Base-by-base conservation (phyloP, 2,329 filamentous ascomycete species). In the Arthrobotrys sinensis region DNA sequence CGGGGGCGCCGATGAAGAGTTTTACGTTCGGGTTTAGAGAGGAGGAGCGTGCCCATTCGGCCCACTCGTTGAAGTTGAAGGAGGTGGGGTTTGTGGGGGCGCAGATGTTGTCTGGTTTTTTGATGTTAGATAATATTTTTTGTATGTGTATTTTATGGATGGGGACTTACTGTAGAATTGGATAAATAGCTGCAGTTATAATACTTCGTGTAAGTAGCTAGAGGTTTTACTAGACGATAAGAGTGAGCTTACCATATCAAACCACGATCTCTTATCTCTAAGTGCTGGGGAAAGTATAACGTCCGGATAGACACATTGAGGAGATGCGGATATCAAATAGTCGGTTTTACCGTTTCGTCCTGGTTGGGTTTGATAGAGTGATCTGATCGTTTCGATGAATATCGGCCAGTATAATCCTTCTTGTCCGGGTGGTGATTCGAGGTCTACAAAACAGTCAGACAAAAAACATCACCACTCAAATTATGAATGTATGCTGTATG, bases 271-370 rank as follows among this genome's bases (percentile, higher is more conserved):
- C 34, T 75, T 75, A 14, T 75, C 40, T 19, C 24, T 52, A 4
- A 75, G 69, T 10, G 66, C 63, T 4, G 64, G 64, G 16, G 68
- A 79, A 16, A 78, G 45, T 8, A 78, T 72, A 16, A 69, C 48
- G 80, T 92, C 90, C 0, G 91, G 90, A 82, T 88, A 91, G 0
- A 87, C 86, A 81, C 90, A 93, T 84, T 92, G 91, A 0, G 91
- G 91, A 11, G 90, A 90, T 0, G 89, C 89, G 1, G 88, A 89
- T 28, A 93, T 84, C 83, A 88, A 89, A 83, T 87, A 91, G 40
- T 75, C 64, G 21, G 83, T 83, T 83, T 88, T 89, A 79, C 85
- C 85, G 0, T 82, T 84, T 21, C 87, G 86, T 21, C 85, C 67
- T 1, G 16, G 12, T 19, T 64, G 14, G 21, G n/a, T 65, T 46